These are phyloP conservation scores for Ganoderma boninense DNA, from an alignment of 1,284 basidiomycete species.

Conservation along the genomic window DNA sequence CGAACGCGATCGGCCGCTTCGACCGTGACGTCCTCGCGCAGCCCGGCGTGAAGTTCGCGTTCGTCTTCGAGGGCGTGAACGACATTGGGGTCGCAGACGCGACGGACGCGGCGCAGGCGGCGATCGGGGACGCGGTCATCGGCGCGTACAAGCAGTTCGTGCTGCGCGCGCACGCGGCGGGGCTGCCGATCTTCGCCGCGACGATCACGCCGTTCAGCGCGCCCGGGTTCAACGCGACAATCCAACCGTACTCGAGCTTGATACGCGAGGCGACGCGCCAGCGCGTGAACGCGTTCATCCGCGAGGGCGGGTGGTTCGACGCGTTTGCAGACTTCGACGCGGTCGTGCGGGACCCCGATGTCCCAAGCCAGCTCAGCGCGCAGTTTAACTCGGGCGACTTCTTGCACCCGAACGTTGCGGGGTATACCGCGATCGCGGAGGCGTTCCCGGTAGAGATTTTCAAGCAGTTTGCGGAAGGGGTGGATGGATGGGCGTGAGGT, in stretches of 20 bases:
- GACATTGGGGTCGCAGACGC: slow-evolving; percentile 54
- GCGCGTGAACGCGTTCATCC: slow-evolving; percentile 53
- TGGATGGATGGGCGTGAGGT: slow-evolving; percentile 31
- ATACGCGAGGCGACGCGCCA: slow-evolving; percentile 51
- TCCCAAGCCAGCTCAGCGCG: slow-evolving; percentile 47
- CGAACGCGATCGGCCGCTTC: slow-evolving; percentile 55
- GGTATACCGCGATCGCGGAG: slow-evolving; percentile 52
- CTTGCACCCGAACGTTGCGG: slow-evolving; percentile 56
- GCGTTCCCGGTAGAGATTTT: slow-evolving; percentile 52
- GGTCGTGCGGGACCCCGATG: slow-evolving; percentile 48
- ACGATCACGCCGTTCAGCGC: slow-evolving; percentile 60
- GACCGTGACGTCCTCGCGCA: slow-evolving; percentile 59
- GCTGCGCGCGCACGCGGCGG: slow-evolving; percentile 49
- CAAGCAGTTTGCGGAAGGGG: slow-evolving; percentile 37
- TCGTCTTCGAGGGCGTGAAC: slow-evolving; percentile 64
- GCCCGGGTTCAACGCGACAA: slow-evolving; percentile 39
- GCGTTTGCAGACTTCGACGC: slow-evolving; percentile 57
- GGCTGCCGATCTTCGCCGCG: slow-evolving; percentile 55
- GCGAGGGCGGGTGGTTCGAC: slow-evolving; percentile 53
- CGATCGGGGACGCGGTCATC: slow-evolving; percentile 51
- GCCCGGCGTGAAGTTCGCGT: slow-evolving; percentile 51
- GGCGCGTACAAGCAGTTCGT: slow-evolving; percentile 55
- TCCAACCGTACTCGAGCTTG: slow-evolving; percentile 49
- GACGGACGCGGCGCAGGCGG: slow-evolving; percentile 45
- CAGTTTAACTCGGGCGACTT: slow-evolving; percentile 54